Conservation (phyloP, 2,329 filamentous ascomycete species). For the Clarireedia sp. region DNA sequence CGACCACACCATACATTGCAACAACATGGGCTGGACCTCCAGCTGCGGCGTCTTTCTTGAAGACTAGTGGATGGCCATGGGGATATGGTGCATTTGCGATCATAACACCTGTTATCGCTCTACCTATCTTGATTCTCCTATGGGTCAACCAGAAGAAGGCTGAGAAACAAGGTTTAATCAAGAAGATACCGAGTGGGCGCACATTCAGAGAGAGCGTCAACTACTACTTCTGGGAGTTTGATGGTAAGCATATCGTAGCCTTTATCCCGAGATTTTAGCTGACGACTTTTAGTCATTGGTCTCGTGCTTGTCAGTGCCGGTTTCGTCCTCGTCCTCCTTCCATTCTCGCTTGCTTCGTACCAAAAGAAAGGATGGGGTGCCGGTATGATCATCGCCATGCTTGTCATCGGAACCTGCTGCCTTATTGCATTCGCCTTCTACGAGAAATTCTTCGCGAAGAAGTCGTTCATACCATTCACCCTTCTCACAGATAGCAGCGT, state of each 20-base stretch:
- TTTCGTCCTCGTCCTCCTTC: slow-evolving; percentile 59
- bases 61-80: slow-evolving; percentile 55
- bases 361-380: slow-evolving; percentile 20
- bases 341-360: slow-evolving; percentile 49
- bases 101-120: slow-evolving; percentile 50
- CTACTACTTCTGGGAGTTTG: slow-evolving; percentile 54
- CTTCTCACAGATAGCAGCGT: slow-evolving; percentile 43
- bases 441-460: slow-evolving; percentile 48
- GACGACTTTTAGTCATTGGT: slow-evolving; percentile 38
- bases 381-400: slow-evolving; percentile 40
- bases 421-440: slow-evolving; percentile 48
- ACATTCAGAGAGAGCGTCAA: slow-evolving; percentile 39
- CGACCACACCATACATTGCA: slow-evolving; percentile 56
- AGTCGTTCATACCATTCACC: slow-evolving; percentile 48
- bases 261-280: neutral
- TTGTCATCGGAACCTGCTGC: slow-evolving; percentile 48
- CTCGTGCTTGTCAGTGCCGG: slow-evolving; percentile 52
- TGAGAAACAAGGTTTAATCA: slow-evolving; percentile 41
- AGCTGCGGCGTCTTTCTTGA: slow-evolving; percentile 47
- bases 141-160: slow-evolving; percentile 51
- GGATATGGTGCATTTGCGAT: slow-evolving; percentile 60
- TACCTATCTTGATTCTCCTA: slow-evolving; percentile 53
- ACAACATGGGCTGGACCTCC: slow-evolving; percentile 56
- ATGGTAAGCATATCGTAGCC: slow-evolving; percentile 30
- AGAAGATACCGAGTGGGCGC: slow-evolving; percentile 35